These are phyloP conservation scores for Populus tremula DNA, from an alignment of 345 rosid genomes.

Conservation along the genomic window DNA sequence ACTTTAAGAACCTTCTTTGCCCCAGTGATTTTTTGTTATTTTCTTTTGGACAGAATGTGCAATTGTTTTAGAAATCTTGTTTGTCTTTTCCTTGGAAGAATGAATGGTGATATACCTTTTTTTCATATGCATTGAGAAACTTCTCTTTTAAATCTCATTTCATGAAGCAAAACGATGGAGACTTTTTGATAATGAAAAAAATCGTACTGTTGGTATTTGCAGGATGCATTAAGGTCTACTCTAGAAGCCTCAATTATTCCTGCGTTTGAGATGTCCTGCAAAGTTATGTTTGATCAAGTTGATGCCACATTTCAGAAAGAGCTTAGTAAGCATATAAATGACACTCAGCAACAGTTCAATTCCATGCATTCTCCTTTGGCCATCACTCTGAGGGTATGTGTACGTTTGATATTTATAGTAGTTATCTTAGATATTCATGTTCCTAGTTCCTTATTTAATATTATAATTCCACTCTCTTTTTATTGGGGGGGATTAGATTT, in stretches of 20 bases:
- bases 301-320: constrained; percentile 83
- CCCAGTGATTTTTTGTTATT: not conserved
- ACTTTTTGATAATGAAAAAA: constrained; percentile 2
- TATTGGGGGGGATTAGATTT: not conserved
- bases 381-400: constrained; percentile 60
- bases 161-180: not conserved
- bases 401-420: not conserved
- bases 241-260: constrained; percentile 76
- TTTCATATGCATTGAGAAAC: not conserved
- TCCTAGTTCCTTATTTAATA: not conserved
- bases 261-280: constrained; percentile 86
- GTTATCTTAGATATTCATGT: not conserved
- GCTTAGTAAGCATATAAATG: constrained; percentile 60
- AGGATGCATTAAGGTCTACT: constrained; percentile 58
- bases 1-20: not conserved
- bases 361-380: constrained; percentile 66
- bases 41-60: not conserved
- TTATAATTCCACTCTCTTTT: not conserved
- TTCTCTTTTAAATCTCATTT: not conserved
- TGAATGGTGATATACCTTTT: not conserved
- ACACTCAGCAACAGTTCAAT: constrained; percentile 65
- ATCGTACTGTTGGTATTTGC: constrained; percentile 22
- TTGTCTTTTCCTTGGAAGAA: constrained; percentile 1
- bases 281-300: constrained; percentile 86
- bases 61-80: not conserved